phyloP scores from a whole-genome alignment of 495 filamentous ascomycete species.

The Cercophora newfieldiana region DNA sequence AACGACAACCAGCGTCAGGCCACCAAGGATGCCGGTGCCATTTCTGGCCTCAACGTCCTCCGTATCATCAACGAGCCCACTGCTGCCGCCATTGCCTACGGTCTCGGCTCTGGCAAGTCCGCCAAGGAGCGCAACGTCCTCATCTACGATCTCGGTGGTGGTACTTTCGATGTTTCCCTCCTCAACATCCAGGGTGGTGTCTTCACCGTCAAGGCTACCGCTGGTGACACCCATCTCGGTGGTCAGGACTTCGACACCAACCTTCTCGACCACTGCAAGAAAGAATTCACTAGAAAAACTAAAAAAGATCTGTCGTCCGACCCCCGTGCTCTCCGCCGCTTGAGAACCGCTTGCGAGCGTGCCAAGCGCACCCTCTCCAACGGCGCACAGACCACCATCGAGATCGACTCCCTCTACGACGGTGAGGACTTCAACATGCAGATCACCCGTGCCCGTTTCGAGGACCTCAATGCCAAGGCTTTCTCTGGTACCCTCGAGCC shows the following conservation, averaged over 20 bases:
- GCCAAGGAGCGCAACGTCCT: slow-evolving; percentile 97
- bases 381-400: slow-evolving; percentile 94
- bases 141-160: slow-evolving; percentile 99
- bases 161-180: slow-evolving; percentile 99
- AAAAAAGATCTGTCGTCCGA: slow-evolving; percentile 84
- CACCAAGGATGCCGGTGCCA: slow-evolving; percentile 98
- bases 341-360: slow-evolving; percentile 98
- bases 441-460: slow-evolving; percentile 99
- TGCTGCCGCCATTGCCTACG: slow-evolving; percentile 95
- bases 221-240: slow-evolving; percentile 96
- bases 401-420: slow-evolving; percentile 98
- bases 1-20: slow-evolving; percentile 99
- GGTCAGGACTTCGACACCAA: slow-evolving; percentile 99
- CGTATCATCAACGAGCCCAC: slow-evolving; percentile 99
- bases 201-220: slow-evolving; percentile 98
- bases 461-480: slow-evolving; percentile 96
- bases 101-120: slow-evolving; percentile 88
- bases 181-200: slow-evolving; percentile 99
- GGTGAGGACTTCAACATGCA: slow-evolving; percentile 98
- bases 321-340: slow-evolving; percentile 94
- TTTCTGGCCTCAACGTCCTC: slow-evolving; percentile 95
- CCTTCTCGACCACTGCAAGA: slow-evolving; percentile 92
- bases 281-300: slow-evolving; percentile 88
- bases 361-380: slow-evolving; percentile 98
- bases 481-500: slow-evolving; percentile 97